Evolutionary conservation across 2,329 filamentous ascomycete genomes (phyloP), one percentile per base, ranked within the genome.

Genomic region (Pestalotiopsis fici): DNA sequence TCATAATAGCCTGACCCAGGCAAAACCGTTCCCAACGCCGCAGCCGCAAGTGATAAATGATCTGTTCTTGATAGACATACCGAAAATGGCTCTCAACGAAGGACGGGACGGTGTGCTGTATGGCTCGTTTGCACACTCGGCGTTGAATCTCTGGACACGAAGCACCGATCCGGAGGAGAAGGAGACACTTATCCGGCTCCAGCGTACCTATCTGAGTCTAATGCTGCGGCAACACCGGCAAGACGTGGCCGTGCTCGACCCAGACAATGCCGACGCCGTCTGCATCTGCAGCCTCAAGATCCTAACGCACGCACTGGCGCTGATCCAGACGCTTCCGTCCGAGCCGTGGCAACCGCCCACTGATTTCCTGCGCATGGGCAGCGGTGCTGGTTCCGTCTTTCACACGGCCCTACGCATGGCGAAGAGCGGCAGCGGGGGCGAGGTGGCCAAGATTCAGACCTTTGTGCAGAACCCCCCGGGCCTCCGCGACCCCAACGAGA

Each of bases 341-440:
- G 73, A 77, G 59, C 78, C 77, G 2, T 81, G 79, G 79, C 75
- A 80, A 68, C 79, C 79, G 37, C 79, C 79, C 18, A 60, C 76
- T n/a, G 78, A 80, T 66, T 81, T 77, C 76, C 67, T 79, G 55
- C 73, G 75, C 43, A 77, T 80, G 74, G 78, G 78, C 3, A 75
- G 74, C 12, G 79, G 78, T 21, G 78, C 78, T 2, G 77, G 77
- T 0, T 69, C 74, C 65, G 75, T 81, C 59, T 75, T 80, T 64
- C 69, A 67, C 3, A 75, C 73, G 55, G 78, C 76, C 18, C 68
- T 69, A 27, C 68, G 70, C 13, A 66, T 74, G n/a, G 62, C 72
- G 15, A 56, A 67, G n/a, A 68, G 70, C 28, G 67, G 62, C 25
- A 57, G 72, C 28, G 57, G 57, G 11, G 57, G 57, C 13, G 27